A percentile compares a stretch with the other conserved stretches of the same genome.
Conservation (phyloP, 345 rosid species). For the Ceriops zippeliana region DNA sequence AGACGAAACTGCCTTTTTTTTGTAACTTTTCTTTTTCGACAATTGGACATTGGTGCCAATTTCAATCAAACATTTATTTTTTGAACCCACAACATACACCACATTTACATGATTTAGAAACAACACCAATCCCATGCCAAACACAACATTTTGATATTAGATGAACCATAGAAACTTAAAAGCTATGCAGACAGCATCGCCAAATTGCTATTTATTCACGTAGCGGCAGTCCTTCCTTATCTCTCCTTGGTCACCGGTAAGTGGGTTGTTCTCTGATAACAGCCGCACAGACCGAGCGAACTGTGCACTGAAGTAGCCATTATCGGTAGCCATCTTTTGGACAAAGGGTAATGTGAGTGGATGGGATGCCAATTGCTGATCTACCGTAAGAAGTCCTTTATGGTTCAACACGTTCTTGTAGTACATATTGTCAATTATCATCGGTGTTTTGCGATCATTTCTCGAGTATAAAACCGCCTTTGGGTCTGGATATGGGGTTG, state of each 20-base stretch:
- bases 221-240: conserved; percentile 75
- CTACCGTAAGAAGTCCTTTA: conserved; percentile 62
- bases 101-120: too few species aligned
- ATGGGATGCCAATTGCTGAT: conserved; percentile 61
- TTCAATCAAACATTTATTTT: too few species aligned
- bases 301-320: conserved; percentile 62
- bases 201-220: conserved; percentile 27
- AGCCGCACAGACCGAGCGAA: conserved; percentile 52
- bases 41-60: too few species aligned
- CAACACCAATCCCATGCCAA: too few species aligned
- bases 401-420: conserved; percentile 54
- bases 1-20: too few species aligned
- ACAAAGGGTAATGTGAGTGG: conserved; percentile 58
- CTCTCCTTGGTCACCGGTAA: conserved; percentile 66
- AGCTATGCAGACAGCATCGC: neutral
- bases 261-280: conserved; percentile 73
- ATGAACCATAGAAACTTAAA: too few species aligned
- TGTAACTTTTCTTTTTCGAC: too few species aligned
- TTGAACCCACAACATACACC: too few species aligned
- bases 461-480: conserved; percentile 54
- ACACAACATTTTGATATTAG: too few species aligned
- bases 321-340: conserved; percentile 66
- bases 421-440: conserved; percentile 74
- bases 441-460: conserved; percentile 73
- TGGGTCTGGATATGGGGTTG: conserved; percentile 53